A percentile compares a stretch with the other conserved stretches of the same genome.
Evolutionary conservation across 495 filamentous ascomycete species (phyloP).

Genomic region (Penicillium pulvis): DNA sequence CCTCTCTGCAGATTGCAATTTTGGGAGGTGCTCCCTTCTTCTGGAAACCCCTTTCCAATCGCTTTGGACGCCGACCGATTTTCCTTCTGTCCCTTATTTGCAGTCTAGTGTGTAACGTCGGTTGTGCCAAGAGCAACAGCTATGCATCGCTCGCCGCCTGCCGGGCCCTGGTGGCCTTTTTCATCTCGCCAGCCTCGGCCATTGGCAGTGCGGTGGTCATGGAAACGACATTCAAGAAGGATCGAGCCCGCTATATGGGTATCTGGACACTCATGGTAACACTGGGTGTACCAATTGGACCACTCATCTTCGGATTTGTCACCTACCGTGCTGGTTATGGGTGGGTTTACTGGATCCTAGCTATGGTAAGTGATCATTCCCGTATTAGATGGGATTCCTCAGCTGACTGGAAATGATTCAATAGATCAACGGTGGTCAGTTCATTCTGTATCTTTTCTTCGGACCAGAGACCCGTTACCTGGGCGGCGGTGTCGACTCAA

Average conservation of each 20-base stretch:
- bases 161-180: conserved; percentile 52
- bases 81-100: conserved; percentile 51
- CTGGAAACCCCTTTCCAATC: conserved; percentile 57
- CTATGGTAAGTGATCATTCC: conserved; percentile 40
- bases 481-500: conserved; percentile 21
- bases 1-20: conserved; percentile 46
- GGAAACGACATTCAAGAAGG: conserved; percentile 53
- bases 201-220: conserved; percentile 56
- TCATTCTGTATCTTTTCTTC: conserved; percentile 55
- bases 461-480: conserved; percentile 59
- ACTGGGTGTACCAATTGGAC: conserved; percentile 49
- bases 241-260: conserved; percentile 54
- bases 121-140: conserved; percentile 43
- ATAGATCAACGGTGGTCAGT: conserved; percentile 55
- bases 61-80: conserved; percentile 55
- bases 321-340: conserved; percentile 41
- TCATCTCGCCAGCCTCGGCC: conserved; percentile 54
- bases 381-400: conserved; percentile 30
- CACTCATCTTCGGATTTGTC: conserved; percentile 54
- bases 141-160: conserved; percentile 49
- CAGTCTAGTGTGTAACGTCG: conserved; percentile 49
- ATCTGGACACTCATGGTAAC: conserved; percentile 56
- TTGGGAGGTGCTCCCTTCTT: conserved; percentile 43
- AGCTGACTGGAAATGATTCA: conserved; percentile 7
- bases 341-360: conserved; percentile 46